Percentiles rank a stretch among this genome's conserved stretches.
Conservation (phyloP, 345 rosid genomes). For the Eucalyptus shirleyi region DNA sequence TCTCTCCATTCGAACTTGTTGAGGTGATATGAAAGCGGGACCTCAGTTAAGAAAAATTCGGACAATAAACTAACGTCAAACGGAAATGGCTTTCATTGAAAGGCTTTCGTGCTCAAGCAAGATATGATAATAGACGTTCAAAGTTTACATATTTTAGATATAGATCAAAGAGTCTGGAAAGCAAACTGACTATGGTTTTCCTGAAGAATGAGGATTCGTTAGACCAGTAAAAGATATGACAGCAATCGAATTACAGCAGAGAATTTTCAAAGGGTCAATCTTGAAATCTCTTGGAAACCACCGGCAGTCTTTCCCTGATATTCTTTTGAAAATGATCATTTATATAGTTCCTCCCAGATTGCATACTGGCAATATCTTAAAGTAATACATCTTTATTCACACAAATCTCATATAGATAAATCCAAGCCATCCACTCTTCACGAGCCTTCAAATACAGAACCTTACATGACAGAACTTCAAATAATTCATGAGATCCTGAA, state of each 20-base stretch:
- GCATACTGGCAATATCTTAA: neutral
- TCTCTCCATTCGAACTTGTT: neutral
- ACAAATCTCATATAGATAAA: neutral
- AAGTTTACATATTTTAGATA: neutral
- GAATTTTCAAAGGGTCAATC: neutral
- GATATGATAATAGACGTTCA: neutral
- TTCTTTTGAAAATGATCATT: neutral
- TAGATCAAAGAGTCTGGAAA: neutral
- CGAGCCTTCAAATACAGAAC: neutral
- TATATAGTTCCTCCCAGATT: neutral
- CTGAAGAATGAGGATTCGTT: neutral
- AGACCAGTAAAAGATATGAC: neutral
- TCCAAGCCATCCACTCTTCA: neutral
- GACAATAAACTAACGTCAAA: neutral
- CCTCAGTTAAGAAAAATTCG: neutral
- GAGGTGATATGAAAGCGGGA: neutral
- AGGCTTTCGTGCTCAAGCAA: neutral
- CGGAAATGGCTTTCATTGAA: neutral
- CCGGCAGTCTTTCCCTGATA: neutral
- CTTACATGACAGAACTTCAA: neutral
- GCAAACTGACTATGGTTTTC: neutral
- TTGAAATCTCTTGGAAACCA: neutral
- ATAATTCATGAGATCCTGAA: neutral
- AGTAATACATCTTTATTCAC: neutral
- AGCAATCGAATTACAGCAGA: neutral